Conservation (phyloP, 495 filamentous ascomycete species). For the Ramalina peruviana region DNA sequence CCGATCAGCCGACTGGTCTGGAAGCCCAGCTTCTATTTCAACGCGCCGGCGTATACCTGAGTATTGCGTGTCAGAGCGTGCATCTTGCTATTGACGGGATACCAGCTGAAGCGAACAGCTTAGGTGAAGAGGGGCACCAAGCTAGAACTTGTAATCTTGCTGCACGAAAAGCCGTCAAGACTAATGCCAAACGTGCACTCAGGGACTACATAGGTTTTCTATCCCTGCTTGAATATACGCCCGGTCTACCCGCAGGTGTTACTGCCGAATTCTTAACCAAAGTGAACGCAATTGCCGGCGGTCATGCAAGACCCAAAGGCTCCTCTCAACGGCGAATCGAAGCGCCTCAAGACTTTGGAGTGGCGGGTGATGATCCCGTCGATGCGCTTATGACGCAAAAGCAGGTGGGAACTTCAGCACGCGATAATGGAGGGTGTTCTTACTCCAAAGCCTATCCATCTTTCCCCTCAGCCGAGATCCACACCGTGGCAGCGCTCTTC, state of each 20-base stretch:
- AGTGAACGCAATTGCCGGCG: slow-evolving; percentile 41
- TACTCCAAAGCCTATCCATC: neutral
- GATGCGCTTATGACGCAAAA: neutral
- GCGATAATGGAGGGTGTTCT: neutral
- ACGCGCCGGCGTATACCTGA: slow-evolving; percentile 57
- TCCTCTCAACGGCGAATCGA: neutral
- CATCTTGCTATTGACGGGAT: slow-evolving; percentile 31
- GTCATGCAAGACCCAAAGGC: slow-evolving; percentile 21
- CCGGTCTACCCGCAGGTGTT: slow-evolving; percentile 47
- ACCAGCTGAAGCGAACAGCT: slow-evolving; percentile 2
- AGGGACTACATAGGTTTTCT: slow-evolving; percentile 57
- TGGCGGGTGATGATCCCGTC: neutral
- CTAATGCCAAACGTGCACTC: slow-evolving; percentile 58
- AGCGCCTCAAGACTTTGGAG: too few relatives aligned
- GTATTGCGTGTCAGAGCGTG: slow-evolving; percentile 51
- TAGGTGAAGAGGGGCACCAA: neutral
- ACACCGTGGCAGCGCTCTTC: slow-evolving; percentile 42
- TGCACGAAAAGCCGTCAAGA: slow-evolving; percentile 50
- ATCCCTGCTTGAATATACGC: slow-evolving; percentile 61
- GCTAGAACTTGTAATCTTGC: slow-evolving; percentile 21
- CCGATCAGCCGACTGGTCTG: slow-evolving; percentile 57
- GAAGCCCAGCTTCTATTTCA: slow-evolving; percentile 66
- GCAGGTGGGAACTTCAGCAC: neutral
- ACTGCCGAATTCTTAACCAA: slow-evolving; percentile 54
- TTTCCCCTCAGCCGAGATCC: slow-evolving; percentile 21